Percentiles rank a stretch among this genome's conserved stretches.
These are phyloP conservation scores for Cardamine occulta DNA, from an alignment of 345 rosid species.

Conservation along the genomic window DNA sequence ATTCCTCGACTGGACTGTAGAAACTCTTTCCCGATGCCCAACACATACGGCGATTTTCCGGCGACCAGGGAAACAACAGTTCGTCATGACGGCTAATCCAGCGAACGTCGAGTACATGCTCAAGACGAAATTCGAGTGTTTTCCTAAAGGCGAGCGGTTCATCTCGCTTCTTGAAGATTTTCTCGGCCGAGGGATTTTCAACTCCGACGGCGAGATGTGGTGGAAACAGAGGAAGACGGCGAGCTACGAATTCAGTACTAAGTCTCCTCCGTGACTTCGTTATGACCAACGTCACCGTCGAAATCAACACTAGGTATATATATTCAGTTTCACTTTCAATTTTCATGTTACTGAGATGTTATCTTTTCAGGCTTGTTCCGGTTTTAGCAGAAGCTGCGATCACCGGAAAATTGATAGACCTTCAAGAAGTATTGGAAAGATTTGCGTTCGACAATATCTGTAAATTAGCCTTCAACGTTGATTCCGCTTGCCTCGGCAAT, in stretches of 20 bases:
- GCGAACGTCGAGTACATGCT: slow-evolving; percentile 64
- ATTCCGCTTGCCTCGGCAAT: slow-evolving; percentile 57
- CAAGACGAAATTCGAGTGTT: slow-evolving; percentile 60
- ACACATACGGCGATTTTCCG: slow-evolving; percentile 57
- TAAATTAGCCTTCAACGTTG: slow-evolving; percentile 71
- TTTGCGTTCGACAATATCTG: slow-evolving; percentile 79
- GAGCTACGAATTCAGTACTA: slow-evolving; percentile 77
- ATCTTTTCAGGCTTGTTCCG: slow-evolving; percentile 54
- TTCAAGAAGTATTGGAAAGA: slow-evolving; percentile 65
- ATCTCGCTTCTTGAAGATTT: slow-evolving; percentile 51
- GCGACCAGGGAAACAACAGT: slow-evolving; percentile 45
- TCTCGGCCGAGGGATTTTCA: slow-evolving; percentile 78
- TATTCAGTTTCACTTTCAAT: not conserved
- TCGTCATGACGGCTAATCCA: slow-evolving; percentile 62
- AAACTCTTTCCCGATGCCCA: slow-evolving; percentile 53
- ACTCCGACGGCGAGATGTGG: slow-evolving; percentile 66
- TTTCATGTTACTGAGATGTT: slow-evolving; percentile 4
- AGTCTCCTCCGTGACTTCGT: slow-evolving; percentile 69
- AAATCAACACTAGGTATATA: slow-evolving; percentile 27
- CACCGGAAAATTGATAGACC: slow-evolving; percentile 46
- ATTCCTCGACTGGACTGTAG: slow-evolving; percentile 59
- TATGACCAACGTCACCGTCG: slow-evolving; percentile 57
- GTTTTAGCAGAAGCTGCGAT: slow-evolving; percentile 50
- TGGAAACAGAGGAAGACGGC: slow-evolving; percentile 73
- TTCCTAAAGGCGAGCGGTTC: slow-evolving; percentile 55